These are phyloP conservation scores for Ophiocordyceps camponoti-saundersi DNA, from an alignment of 2,329 filamentous ascomycete species.

Conservation along the genomic window DNA sequence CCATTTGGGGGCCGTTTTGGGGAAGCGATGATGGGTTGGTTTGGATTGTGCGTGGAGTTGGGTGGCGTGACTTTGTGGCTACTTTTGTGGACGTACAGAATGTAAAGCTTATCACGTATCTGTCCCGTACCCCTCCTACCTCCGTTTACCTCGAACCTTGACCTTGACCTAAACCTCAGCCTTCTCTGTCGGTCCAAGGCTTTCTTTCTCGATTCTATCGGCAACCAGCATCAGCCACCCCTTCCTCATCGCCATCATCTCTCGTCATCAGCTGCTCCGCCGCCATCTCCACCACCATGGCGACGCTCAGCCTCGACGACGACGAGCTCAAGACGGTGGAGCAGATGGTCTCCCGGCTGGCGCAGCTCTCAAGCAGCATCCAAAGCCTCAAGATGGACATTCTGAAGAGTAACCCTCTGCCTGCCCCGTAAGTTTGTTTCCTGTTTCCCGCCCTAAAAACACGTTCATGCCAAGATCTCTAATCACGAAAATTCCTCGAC, in stretches of 20 bases:
- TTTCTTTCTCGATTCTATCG: too few species aligned
- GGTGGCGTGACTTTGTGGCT: background rate
- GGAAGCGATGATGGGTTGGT: background rate
- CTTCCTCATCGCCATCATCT: background rate
- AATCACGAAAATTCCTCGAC: background rate
- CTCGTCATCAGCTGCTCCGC: background rate
- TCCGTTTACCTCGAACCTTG: too few species aligned
- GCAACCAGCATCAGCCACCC: too few species aligned
- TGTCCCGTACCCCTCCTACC: background rate
- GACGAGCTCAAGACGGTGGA: conserved; percentile 55
- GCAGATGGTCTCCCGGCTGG: conserved; percentile 49
- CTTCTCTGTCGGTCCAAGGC: too few species aligned
- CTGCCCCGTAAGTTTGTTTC: conserved; percentile 37
- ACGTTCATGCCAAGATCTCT: too few species aligned
- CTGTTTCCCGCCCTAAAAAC: background rate
- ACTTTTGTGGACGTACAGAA: background rate
- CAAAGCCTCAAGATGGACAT: conserved; percentile 45
- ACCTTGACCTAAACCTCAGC: too few species aligned
- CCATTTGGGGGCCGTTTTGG: background rate
- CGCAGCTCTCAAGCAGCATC: conserved; percentile 52
- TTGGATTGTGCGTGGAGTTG: background rate
- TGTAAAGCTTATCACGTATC: background rate
- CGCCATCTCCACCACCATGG: conserved; percentile 16
- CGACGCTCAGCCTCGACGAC: conserved; percentile 30
- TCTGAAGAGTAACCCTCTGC: conserved; percentile 45